Evolutionary conservation across 164 flowering plant genomes (phyloP).

Genomic region (Magnolia officinalis): DNA sequence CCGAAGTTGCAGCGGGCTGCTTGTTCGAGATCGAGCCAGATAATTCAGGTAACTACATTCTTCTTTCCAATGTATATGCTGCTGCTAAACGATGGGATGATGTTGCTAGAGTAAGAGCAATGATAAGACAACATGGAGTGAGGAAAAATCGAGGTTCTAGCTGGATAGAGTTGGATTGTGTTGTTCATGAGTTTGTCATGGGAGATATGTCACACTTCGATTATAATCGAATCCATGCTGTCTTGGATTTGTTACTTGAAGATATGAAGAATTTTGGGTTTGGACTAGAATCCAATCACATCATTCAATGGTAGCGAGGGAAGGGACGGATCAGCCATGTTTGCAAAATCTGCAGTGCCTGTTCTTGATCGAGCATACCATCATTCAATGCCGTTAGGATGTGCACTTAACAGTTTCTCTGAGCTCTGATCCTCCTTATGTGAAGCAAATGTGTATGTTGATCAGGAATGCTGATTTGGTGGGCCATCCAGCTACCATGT

Average conservation of each 20-base stretch:
- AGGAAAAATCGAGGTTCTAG: constrained; percentile 39
- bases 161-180: constrained; percentile 36
- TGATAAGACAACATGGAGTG: constrained; percentile 31
- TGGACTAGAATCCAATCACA: not conserved
- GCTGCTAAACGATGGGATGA: constrained; percentile 28
- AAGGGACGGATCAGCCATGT: not conserved
- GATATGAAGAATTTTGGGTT: constrained; percentile 23
- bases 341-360: not conserved
- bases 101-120: constrained; percentile 38
- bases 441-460: too few relatives aligned
- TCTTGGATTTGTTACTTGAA: constrained; percentile 28
- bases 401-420: too few relatives aligned
- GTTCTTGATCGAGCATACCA: not conserved
- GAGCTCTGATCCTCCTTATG: too few relatives aligned
- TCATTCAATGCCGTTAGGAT: too few relatives aligned
- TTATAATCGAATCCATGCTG: constrained; percentile 19
- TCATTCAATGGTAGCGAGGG: not conserved
- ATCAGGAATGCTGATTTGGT: too few relatives aligned
- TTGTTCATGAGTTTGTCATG: constrained; percentile 43
- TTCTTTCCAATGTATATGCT: constrained; percentile 38
- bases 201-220: constrained; percentile 33
- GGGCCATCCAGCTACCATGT: too few relatives aligned
- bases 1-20: constrained; percentile 34
- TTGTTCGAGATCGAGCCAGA: constrained; percentile 43
- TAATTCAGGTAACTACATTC: constrained; percentile 40